phyloP scores from a whole-genome alignment of 2,329 filamentous ascomycete species.

The Aspergillus nomiae region DNA sequence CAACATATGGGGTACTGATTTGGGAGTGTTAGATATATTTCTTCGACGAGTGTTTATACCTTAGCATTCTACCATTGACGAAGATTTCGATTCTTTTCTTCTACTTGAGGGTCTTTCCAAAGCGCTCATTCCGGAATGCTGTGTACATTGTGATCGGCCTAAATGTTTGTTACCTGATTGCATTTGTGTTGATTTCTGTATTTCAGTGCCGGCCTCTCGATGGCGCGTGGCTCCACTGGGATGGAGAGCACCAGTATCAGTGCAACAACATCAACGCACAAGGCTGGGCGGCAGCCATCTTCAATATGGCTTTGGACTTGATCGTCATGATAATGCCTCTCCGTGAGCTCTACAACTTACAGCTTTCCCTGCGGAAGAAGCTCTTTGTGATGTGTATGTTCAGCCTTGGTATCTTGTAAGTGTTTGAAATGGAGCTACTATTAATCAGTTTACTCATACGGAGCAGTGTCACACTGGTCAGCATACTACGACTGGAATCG shows the following conservation, averaged over 20 bases:
- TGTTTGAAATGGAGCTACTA: not conserved
- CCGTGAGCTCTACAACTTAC: conserved; percentile 28
- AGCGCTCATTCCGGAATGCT: conserved; percentile 32
- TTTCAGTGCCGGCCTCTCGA: conserved; percentile 41
- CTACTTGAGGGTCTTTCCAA: conserved; percentile 49
- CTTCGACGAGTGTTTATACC: conserved; percentile 34
- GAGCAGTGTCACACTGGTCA: conserved; percentile 47
- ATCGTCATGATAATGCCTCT: conserved; percentile 33
- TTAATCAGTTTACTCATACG: not conserved
- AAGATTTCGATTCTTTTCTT: conserved; percentile 39
- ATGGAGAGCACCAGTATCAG: conserved; percentile 33
- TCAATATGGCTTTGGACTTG: conserved; percentile 36
- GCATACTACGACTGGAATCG: conserved; percentile 46
- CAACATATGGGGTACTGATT: conserved; percentile 24
- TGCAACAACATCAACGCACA: conserved; percentile 42
- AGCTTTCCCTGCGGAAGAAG: conserved; percentile 33
- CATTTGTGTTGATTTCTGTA: conserved; percentile 38
- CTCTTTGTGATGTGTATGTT: conserved; percentile 39
- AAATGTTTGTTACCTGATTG: conserved; percentile 30
- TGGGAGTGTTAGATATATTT: conserved; percentile 33
- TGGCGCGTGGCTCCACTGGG: conserved; percentile 46
- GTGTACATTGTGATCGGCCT: conserved; percentile 35
- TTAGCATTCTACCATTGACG: conserved; percentile 34
- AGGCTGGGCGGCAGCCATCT: conserved; percentile 36
- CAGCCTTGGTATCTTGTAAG: conserved; percentile 39